These are phyloP conservation scores for Termitomyces sp. DNA, from an alignment of 768 basidiomycete species.

Conservation along the genomic window DNA sequence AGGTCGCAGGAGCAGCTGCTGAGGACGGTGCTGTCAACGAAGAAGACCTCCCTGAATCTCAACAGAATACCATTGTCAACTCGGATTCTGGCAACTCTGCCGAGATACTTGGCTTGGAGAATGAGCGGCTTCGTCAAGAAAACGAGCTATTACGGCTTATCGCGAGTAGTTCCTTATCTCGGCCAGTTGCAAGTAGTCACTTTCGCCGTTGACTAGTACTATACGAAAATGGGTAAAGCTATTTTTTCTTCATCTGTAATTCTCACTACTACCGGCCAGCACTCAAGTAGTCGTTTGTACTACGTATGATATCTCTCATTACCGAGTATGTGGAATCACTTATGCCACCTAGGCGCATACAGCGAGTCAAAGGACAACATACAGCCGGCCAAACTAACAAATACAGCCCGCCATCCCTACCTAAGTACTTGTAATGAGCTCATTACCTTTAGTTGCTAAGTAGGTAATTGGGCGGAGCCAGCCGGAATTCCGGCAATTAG, in stretches of 20 bases:
- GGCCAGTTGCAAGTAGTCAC: not conserved
- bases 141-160: not conserved
- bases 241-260: not conserved
- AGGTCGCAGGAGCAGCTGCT: not conserved
- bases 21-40: not conserved
- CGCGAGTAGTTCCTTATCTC: not conserved
- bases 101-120: not conserved
- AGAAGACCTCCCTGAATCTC: not conserved
- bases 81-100: not conserved
- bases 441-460: too few species aligned
- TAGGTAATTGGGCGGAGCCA: slow-evolving; percentile 10
- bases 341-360: too few species aligned
- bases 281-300: too few species aligned
- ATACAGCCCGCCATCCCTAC: too few species aligned
- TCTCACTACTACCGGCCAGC: too few species aligned
- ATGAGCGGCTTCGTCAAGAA: not conserved
- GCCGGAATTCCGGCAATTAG: slow-evolving; percentile 13
- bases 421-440: too few species aligned
- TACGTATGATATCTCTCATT: too few species aligned
- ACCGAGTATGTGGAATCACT: too few species aligned
- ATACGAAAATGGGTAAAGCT: too few species aligned
- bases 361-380: too few species aligned
- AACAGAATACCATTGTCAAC: not conserved
- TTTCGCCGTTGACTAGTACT: not conserved
- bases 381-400: too few species aligned